Base-by-base conservation (phyloP, 2,329 filamentous ascomycete genomes). In the Fusarium poae region DNA sequence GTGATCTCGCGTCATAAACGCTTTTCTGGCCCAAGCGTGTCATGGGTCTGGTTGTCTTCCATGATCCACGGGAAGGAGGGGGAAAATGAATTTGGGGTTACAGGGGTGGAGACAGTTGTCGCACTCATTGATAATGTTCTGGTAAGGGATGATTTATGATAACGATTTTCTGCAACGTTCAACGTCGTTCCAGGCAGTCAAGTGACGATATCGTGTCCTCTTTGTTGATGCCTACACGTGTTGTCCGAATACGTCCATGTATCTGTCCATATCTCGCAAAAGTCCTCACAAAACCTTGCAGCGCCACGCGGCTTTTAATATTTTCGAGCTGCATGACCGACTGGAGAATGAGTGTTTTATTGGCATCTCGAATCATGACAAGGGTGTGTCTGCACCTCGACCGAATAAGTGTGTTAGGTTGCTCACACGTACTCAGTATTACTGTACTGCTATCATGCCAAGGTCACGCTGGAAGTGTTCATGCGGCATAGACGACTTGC, bases 1-100 rank as follows among this genome's bases (percentile, higher is more conserved):
- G 77, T 78, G 75, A 78, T 60, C 75, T 76, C 77, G 77, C 78
- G 77, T 78, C 76, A 77, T 70, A 62, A 66, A 67, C 69, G 71
- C 67, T 30, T 67, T 56, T 62, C 63, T 60, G 68, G 62, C 54
- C 64, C 55, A 62, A 74, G 72, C 69, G 62, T 65, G 61, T 65
- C 60, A 60, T 65, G 60, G 60, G 52, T 57, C 57, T 25, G 53
- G 37, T 50, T 49, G 30, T 34, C 53, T 49, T 37, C 44, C 44
- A 60, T 35, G 46, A 51, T 39, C 42, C 45, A 65, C 39, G 51
- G 9, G 46, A 65, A 51, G 52, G 62, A 54, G 66, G 50, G 65
- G 60, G 52, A 58, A 67, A 42, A 53, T 39, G 54, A 59, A 56
- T 50, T 62, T 62, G 55, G 65, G 66, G 50, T 59, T 58, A 53